A percentile compares a stretch with the other conserved stretches of the same genome.
phyloP scores from a whole-genome alignment of 179 eudicot species.

The Patellifolia procumbens region DNA sequence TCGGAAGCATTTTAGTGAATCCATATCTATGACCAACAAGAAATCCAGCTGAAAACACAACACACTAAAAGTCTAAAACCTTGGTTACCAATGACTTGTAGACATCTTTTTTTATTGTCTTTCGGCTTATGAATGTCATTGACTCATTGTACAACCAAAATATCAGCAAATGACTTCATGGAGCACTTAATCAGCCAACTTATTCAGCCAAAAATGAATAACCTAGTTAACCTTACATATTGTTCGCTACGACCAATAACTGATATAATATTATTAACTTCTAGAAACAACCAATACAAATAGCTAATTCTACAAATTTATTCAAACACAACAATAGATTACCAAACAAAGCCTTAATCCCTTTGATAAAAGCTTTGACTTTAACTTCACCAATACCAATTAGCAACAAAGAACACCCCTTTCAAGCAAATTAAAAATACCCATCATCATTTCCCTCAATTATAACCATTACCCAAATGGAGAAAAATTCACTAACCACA shows the following conservation, averaged over 20 bases:
- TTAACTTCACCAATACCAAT: not conserved
- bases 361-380: not conserved
- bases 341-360: not conserved
- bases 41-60: not conserved
- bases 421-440: no score
- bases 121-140: not conserved
- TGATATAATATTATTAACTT: no score
- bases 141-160: not conserved
- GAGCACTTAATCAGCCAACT: not conserved
- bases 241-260: no score
- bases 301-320: not conserved
- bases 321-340: no score
- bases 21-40: not conserved
- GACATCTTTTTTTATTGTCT: not conserved
- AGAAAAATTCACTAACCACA: not conserved
- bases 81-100: not conserved
- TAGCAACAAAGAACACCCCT: not conserved
- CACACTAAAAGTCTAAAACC: not conserved
- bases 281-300: no score
- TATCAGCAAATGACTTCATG: not conserved
- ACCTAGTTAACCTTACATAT: not conserved
- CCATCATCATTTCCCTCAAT: not conserved
- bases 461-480: no score
- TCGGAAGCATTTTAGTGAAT: not conserved
- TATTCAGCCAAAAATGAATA: not conserved